phyloP scores from a whole-genome alignment of 2,329 filamentous ascomycete species.

The Immersiporthe knoxdaviesiana region DNA sequence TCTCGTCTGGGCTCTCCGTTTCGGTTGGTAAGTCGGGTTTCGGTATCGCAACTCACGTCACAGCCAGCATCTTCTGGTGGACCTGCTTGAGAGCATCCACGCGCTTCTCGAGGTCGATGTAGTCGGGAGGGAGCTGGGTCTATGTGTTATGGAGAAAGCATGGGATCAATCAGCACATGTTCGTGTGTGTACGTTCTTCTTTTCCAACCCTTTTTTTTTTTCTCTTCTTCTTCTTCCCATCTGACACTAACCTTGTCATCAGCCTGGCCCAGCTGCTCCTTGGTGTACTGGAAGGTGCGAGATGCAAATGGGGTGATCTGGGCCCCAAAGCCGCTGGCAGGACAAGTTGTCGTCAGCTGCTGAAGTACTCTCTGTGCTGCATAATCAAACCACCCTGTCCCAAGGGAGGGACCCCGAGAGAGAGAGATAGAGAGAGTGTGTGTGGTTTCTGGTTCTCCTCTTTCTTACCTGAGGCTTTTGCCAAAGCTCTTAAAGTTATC shows the following conservation, averaged over 20 bases:
- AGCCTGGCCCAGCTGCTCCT: slow-evolving; percentile 93
- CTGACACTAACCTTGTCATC: slow-evolving; percentile 76
- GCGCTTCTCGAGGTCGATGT: slow-evolving; percentile 97
- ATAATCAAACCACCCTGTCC: slow-evolving; percentile 25
- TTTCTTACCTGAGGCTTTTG: slow-evolving; percentile 58
- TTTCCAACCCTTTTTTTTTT: background rate
- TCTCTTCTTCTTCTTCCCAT: background rate
- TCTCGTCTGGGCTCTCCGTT: background rate
- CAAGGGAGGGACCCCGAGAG: slow-evolving; percentile 17
- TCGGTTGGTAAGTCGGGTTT: background rate
- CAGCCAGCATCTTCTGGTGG: slow-evolving; percentile 94
- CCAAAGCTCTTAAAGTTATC: slow-evolving; percentile 62
- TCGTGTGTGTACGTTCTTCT: background rate
- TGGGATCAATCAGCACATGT: slow-evolving; percentile 6
- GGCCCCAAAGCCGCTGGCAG: slow-evolving; percentile 63
- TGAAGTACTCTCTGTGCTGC: slow-evolving; percentile 18
- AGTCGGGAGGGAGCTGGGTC: slow-evolving; percentile 96
- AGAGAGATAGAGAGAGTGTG: too few species aligned
- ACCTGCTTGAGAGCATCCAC: slow-evolving; percentile 97
- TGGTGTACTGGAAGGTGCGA: slow-evolving; percentile 95
- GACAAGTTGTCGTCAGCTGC: slow-evolving; percentile 37
- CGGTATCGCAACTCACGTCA: slow-evolving; percentile 72
- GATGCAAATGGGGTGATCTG: slow-evolving; percentile 91
- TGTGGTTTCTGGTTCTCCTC: background rate
- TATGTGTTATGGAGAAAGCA: slow-evolving; percentile 41